A percentile compares a stretch with the other conserved stretches of the same genome.
These are phyloP conservation scores for Arxiozyma telluris DNA, from an alignment of 1,139 yeast species.

Conservation along the genomic window DNA sequence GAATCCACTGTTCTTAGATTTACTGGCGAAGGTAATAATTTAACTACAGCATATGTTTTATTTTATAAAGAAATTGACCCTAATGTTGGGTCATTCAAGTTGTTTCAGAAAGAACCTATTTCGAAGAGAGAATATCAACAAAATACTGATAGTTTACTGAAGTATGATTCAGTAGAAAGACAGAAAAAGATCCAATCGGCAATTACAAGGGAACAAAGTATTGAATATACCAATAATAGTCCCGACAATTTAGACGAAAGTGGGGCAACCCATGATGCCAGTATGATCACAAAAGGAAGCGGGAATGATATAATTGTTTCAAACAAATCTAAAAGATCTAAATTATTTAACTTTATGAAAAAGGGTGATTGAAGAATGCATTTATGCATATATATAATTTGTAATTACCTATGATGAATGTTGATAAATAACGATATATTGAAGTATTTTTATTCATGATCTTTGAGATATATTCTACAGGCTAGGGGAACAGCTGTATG, in stretches of 20 bases:
- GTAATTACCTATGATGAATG: neutral
- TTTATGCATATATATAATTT: no score
- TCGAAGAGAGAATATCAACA: conserved; percentile 10
- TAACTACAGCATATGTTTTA: conserved; percentile 84
- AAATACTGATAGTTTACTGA: conserved; percentile 20
- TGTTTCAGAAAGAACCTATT: neutral
- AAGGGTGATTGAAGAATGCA: neutral
- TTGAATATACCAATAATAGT: neutral
- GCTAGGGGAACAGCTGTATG: no score
- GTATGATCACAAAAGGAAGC: neutral
- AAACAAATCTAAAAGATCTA: conserved; percentile 9
- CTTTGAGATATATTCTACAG: no score
- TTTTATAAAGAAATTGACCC: conserved; percentile 47
- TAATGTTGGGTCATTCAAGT: neutral
- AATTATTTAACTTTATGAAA: conserved; percentile 18
- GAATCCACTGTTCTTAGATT: conserved; percentile 77
- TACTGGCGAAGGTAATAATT: conserved; percentile 80
- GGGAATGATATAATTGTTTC: neutral
- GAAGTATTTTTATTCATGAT: no score
- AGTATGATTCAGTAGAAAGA: conserved; percentile 6
- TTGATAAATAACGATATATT: neutral
- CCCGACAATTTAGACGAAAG: neutral
- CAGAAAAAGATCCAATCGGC: neutral
- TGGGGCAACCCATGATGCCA: neutral
- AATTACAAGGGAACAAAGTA: neutral